phyloP scores from a whole-genome alignment of 169 alveolate species.

The Fabrea salina region DNA sequence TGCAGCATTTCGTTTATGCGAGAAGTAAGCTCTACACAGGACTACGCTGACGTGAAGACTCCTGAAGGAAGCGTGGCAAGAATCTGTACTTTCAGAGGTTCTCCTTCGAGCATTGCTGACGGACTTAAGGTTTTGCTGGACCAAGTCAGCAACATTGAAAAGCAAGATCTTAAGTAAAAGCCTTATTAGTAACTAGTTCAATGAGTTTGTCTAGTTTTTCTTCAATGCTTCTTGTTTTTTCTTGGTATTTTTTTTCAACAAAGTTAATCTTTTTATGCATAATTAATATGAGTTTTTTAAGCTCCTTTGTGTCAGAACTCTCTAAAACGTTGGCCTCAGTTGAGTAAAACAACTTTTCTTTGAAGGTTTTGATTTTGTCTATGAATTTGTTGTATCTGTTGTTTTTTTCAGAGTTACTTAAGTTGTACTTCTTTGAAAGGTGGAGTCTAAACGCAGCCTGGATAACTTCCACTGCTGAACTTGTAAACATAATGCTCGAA shows the following conservation, averaged over 20 bases:
- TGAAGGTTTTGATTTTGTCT: too few species aligned
- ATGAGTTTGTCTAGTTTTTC: too few species aligned
- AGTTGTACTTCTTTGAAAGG: constrained; percentile 1
- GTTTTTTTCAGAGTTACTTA: too few species aligned
- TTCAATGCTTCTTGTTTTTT: too few species aligned
- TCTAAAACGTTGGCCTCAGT: too few species aligned
- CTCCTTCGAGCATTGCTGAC: constrained; percentile 46
- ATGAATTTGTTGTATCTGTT: too few species aligned
- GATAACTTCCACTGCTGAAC: constrained; percentile 37
- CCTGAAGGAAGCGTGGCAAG: constrained; percentile 56
- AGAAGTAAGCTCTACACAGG: background rate
- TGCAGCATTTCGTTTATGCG: constrained; percentile 44
- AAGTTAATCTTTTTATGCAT: too few species aligned
- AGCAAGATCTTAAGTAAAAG: background rate
- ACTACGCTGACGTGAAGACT: constrained; percentile 42
- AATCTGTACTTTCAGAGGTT: constrained; percentile 57
- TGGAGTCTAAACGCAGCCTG: background rate
- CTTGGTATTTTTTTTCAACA: too few species aligned
- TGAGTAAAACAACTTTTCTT: too few species aligned
- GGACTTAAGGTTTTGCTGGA: constrained; percentile 55
- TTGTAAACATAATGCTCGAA: background rate
- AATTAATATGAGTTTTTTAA: too few species aligned
- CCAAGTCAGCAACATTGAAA: constrained; percentile 21
- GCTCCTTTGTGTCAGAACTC: too few species aligned
- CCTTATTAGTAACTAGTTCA: too few species aligned